Percentiles rank a stretch among this genome's conserved stretches.
Evolutionary conservation across 2,329 filamentous ascomycete genomes (phyloP).

Genomic region (Nannizziopsis arthrosporioides): DNA sequence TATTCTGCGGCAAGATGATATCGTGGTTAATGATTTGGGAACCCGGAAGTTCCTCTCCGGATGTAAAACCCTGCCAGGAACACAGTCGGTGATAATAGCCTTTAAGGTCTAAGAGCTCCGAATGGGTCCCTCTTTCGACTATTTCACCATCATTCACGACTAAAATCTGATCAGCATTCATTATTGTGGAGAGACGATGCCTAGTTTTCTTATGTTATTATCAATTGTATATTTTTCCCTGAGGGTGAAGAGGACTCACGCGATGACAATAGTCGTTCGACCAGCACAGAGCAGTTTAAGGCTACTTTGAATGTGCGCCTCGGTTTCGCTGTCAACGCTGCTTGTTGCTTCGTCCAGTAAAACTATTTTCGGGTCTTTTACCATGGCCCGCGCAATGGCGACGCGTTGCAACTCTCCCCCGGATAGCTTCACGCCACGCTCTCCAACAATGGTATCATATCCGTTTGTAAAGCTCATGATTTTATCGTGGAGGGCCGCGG

Average conservation of each 20-base stretch:
- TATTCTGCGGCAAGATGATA: background rate
- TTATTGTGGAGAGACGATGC: slow-evolving; percentile 56
- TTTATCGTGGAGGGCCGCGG: slow-evolving; percentile 53
- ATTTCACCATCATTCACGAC: slow-evolving; percentile 53
- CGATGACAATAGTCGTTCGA: slow-evolving; percentile 44
- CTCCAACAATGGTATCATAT: slow-evolving; percentile 40
- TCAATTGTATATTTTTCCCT: slow-evolving; percentile 4
- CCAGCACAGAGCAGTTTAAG: slow-evolving; percentile 37
- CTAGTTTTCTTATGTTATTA: slow-evolving; percentile 25
- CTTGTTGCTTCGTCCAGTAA: slow-evolving; percentile 44
- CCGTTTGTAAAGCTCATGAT: slow-evolving; percentile 47
- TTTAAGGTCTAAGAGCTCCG: slow-evolving; percentile 45
- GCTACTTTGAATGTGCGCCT: slow-evolving; percentile 37
- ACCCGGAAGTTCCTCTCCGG: background rate
- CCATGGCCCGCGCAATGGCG: slow-evolving; percentile 38
- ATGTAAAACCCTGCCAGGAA: slow-evolving; percentile 10
- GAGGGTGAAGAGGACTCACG: slow-evolving; percentile 34
- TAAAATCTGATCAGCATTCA: slow-evolving; percentile 56
- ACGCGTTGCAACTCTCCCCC: slow-evolving; percentile 43
- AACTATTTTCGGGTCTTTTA: slow-evolving; percentile 35
- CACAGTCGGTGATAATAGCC: slow-evolving; percentile 55
- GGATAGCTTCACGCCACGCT: slow-evolving; percentile 40
- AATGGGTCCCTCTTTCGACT: slow-evolving; percentile 52
- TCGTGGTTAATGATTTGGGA: slow-evolving; percentile 1
- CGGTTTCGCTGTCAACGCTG: slow-evolving; percentile 37